A percentile compares a stretch with the other conserved stretches of the same genome.
Conservation (phyloP, 164 flowering plant genomes). For the Magnolia officinalis region DNA sequence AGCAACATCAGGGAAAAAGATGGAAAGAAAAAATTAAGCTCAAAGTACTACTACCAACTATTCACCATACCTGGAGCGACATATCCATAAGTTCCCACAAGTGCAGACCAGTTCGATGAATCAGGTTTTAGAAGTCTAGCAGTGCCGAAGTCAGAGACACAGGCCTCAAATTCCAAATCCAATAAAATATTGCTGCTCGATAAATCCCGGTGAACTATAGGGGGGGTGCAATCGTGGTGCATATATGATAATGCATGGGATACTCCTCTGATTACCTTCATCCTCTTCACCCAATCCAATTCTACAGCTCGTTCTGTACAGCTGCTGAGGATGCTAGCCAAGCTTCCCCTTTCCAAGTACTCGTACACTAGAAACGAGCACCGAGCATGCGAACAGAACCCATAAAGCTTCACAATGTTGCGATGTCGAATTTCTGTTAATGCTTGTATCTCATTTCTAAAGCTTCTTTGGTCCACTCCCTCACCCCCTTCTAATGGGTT, state of each 20-base stretch:
- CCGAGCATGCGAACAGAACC: slow-evolving; percentile 41
- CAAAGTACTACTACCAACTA: too few relatives aligned
- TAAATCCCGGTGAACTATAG: slow-evolving; percentile 2
- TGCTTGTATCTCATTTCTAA: slow-evolving; percentile 48
- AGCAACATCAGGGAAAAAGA: too few relatives aligned
- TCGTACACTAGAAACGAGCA: slow-evolving; percentile 52
- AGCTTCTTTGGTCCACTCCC: slow-evolving; percentile 19
- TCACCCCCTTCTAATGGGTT: too few relatives aligned
- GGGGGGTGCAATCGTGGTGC: background rate
- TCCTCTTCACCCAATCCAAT: background rate
- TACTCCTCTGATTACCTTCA: background rate
- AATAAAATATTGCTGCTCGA: slow-evolving; percentile 1
- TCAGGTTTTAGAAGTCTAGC: background rate
- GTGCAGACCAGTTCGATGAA: slow-evolving; percentile 4
- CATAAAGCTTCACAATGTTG: slow-evolving; percentile 54
- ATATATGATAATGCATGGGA: slow-evolving; percentile 1
- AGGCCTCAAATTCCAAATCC: background rate
- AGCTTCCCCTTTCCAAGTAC: slow-evolving; percentile 50
- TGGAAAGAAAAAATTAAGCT: too few relatives aligned
- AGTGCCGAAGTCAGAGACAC: slow-evolving; percentile 7
- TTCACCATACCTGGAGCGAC: slow-evolving; percentile 8
- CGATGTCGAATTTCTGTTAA: slow-evolving; percentile 53
- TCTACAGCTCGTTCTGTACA: slow-evolving; percentile 11
- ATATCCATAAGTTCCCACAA: slow-evolving; percentile 11
- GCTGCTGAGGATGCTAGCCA: slow-evolving; percentile 36